Conservation (phyloP, 139 green algal species). For the Micromonas commoda region DNA sequence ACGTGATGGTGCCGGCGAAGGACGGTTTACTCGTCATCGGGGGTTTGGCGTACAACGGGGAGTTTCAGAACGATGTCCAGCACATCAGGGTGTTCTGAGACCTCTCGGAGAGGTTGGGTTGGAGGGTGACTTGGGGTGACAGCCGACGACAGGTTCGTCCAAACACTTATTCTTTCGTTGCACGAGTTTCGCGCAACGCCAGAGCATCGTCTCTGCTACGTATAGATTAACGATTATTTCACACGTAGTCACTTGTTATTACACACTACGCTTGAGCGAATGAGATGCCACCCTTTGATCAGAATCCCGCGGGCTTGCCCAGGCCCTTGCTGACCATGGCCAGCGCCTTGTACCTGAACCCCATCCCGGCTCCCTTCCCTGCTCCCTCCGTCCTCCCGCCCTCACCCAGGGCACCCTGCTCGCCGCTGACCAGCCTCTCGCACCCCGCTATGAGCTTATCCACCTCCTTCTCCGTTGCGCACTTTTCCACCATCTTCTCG, state of each 20-base stretch:
- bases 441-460: conserved; percentile 36
- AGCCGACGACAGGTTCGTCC: too few relatives aligned
- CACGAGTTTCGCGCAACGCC: too few relatives aligned
- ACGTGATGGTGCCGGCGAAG: conserved; percentile 21
- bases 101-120: neutral
- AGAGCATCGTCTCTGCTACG: too few relatives aligned
- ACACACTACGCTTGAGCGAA: too few relatives aligned
- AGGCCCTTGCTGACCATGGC: conserved; percentile 2
- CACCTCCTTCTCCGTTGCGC: conserved; percentile 28
- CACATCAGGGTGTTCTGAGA: conserved; percentile 1
- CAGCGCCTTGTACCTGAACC: conserved; percentile 17
- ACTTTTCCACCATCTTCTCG: conserved; percentile 33
- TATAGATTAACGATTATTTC: neutral
- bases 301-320: conserved; percentile 18
- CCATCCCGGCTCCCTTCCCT: conserved; percentile 5
- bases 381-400: neutral
- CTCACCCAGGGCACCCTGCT: neutral
- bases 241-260: neutral
- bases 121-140: neutral
- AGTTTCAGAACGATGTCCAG: conserved; percentile 11
- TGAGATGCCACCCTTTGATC: too few relatives aligned
- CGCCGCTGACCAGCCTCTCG: conserved; percentile 34
- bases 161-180: too few relatives aligned
- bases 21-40: conserved; percentile 20
- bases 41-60: conserved; percentile 1